These are phyloP conservation scores for Closterium sp. DNA, from an alignment of 139 green algal genomes.

Conservation along the genomic window DNA sequence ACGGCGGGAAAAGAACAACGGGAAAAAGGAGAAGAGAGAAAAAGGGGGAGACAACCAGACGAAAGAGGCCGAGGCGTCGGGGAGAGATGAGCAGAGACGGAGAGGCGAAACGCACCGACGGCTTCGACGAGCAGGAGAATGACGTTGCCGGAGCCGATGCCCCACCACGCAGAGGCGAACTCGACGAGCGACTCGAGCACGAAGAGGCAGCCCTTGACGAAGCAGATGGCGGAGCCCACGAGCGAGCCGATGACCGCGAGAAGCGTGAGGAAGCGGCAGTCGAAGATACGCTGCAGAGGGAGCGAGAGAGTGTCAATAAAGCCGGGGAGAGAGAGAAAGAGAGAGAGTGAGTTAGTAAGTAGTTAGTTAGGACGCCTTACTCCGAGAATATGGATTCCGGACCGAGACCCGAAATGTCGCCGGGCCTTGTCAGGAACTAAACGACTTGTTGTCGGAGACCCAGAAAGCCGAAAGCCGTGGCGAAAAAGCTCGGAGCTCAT, in stretches of 20 bases:
- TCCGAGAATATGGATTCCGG: too few species aligned
- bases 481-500: too few species aligned
- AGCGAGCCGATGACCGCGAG: constrained; percentile 3
- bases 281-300: constrained; percentile 13
- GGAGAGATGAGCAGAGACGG: neutral
- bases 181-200: neutral
- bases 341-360: too few species aligned
- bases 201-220: constrained; percentile 16
- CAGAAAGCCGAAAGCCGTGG: too few species aligned
- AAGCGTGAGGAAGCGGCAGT: constrained; percentile 26
- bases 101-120: neutral
- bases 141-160: neutral
- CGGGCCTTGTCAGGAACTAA: too few species aligned
- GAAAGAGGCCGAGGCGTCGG: neutral
- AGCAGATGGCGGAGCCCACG: constrained; percentile 16
- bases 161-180: neutral
- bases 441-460: too few species aligned
- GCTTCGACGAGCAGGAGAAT: constrained; percentile 15
- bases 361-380: too few species aligned
- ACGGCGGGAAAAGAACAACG: neutral
- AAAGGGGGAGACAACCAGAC: too few species aligned
- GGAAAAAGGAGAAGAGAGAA: neutral
- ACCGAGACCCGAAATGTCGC: too few species aligned
- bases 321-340: too few species aligned
- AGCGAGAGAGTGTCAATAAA: too few species aligned